Evolutionary conservation across 257 asterid species (phyloP).

Genomic region (Marsdenia floribunda): DNA sequence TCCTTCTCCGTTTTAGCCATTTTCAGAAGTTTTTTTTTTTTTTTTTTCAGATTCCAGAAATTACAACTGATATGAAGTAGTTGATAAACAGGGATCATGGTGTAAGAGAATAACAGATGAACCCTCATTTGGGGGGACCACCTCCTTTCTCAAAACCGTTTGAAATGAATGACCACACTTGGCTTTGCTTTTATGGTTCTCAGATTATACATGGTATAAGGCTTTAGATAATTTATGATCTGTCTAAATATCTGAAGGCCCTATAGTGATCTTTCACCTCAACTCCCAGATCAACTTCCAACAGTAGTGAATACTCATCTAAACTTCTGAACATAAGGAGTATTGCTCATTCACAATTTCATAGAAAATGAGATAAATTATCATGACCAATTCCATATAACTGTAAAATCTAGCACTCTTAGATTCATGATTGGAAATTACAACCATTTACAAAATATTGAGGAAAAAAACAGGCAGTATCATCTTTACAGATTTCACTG

Average conservation of each 20-base stretch:
- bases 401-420: not conserved
- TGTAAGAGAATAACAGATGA: not conserved
- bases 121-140: not conserved
- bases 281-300: not conserved
- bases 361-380: not conserved
- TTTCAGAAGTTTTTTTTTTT: not conserved
- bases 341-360: not conserved
- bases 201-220: not conserved
- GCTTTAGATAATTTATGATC: not conserved
- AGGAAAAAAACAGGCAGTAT: not conserved
- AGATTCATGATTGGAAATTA: not conserved
- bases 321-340: not conserved
- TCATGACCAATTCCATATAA: not conserved
- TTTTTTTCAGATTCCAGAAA: not conserved
- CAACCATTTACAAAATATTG: not conserved
- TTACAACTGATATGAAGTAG: not conserved
- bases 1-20: not conserved
- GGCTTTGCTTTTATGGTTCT: not conserved
- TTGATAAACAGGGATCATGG: not conserved
- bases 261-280: not conserved
- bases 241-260: no score
- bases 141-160: not conserved
- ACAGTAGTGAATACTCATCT: not conserved
- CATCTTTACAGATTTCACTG: not conserved
- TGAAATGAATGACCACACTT: not conserved